Evolutionary conservation across 2,329 filamentous ascomycete genomes (phyloP).

Genomic region (Ophiostoma sp.): DNA sequence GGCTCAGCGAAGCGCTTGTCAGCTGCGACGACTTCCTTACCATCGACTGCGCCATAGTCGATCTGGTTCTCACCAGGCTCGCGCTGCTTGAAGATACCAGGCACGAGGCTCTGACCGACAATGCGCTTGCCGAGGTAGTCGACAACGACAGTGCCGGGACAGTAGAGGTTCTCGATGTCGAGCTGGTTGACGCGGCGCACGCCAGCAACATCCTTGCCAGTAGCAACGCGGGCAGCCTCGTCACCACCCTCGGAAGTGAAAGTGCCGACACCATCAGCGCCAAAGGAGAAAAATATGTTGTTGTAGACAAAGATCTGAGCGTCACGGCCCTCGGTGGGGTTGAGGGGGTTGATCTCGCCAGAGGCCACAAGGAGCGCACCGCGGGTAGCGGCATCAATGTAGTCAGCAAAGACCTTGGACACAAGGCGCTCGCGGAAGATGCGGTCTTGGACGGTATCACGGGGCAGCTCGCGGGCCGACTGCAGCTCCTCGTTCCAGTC

Average conservation of each 20-base stretch:
- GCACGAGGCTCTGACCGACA: constrained; percentile 95
- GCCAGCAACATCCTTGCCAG: constrained; percentile 91
- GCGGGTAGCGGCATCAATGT: constrained; percentile 88
- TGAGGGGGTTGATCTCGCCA: constrained; percentile 87
- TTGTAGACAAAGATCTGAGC: constrained; percentile 99
- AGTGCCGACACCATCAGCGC: constrained; percentile 92
- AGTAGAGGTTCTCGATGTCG: constrained; percentile 90
- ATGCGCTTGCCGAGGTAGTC: constrained; percentile 97
- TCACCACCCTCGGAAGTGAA: constrained; percentile 96
- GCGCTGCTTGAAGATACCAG: constrained; percentile 97
- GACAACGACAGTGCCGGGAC: constrained; percentile 89
- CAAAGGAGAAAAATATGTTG: constrained; percentile 99
- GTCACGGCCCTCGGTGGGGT: constrained; percentile 86
- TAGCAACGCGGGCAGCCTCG: constrained; percentile 90
- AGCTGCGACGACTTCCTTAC: constrained; percentile 88
- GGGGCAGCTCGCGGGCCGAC: constrained; percentile 88
- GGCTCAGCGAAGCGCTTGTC: constrained; percentile 78
- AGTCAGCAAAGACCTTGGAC: constrained; percentile 95
- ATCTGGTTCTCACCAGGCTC: constrained; percentile 98
- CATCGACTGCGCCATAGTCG: constrained; percentile 96
- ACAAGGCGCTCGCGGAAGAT: constrained; percentile 92
- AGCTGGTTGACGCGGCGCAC: constrained; percentile 95
- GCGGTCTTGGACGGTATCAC: constrained; percentile 87
- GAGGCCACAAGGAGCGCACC: constrained; percentile 88
- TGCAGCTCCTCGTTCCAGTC: constrained; percentile 99